Evolutionary conservation across 2,329 filamentous ascomycete species (phyloP).

Genomic region (Penicillium expansum): DNA sequence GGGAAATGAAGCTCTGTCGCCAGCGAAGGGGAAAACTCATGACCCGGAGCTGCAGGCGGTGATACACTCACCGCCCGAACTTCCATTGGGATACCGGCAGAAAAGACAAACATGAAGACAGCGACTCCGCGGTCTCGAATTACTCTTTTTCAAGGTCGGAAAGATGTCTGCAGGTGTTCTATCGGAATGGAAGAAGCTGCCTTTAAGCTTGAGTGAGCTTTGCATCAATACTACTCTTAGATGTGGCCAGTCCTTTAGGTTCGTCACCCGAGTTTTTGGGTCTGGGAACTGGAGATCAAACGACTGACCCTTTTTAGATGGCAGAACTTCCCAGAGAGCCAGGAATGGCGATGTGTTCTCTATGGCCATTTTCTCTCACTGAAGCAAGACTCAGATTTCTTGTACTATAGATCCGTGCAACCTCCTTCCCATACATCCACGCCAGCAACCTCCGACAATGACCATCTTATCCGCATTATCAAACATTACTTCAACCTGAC

Average conservation of each 20-base stretch:
- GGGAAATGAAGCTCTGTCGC: slow-evolving; percentile 18
- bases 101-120: not conserved
- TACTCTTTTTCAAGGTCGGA: not conserved
- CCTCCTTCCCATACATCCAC: slow-evolving; percentile 19
- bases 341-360: slow-evolving; percentile 88
- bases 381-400: slow-evolving; percentile 72
- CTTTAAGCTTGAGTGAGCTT: slow-evolving; percentile 76
- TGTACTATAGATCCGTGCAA: slow-evolving; percentile 68
- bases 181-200: slow-evolving; percentile 84
- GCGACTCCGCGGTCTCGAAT: not conserved
- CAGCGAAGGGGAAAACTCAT: slow-evolving; percentile 34
- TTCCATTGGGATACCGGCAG: not conserved
- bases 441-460: slow-evolving; percentile 35
- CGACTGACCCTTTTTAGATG: slow-evolving; percentile 57
- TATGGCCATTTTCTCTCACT: slow-evolving; percentile 81
- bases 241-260: slow-evolving; percentile 90
- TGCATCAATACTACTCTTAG: slow-evolving; percentile 92
- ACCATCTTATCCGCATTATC: slow-evolving; percentile 72
- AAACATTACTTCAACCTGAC: slow-evolving; percentile 83
- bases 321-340: slow-evolving; percentile 68
- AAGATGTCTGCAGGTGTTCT: slow-evolving; percentile 41
- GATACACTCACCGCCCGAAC: slow-evolving; percentile 24
- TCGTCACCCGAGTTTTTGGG: slow-evolving; percentile 15
- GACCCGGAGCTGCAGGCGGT: slow-evolving; percentile 23
- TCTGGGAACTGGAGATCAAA: not conserved